These are phyloP conservation scores for Fraxinus paxiana DNA, from an alignment of 305 asterid genomes.

Conservation along the genomic window DNA sequence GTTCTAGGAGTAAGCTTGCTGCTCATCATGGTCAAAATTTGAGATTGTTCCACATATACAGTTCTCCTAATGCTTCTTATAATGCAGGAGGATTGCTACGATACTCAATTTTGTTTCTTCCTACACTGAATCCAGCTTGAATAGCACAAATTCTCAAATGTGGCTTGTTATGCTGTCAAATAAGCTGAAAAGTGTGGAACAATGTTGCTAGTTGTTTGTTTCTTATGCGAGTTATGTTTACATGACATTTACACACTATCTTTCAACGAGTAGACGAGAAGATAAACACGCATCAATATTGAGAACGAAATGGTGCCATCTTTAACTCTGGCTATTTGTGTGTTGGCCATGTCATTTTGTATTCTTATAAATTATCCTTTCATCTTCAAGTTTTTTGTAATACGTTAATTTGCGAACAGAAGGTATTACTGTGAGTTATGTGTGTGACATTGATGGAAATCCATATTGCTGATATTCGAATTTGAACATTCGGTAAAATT, in stretches of 20 bases:
- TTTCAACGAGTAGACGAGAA: not conserved
- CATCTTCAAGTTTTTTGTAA: not conserved
- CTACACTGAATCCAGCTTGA: not conserved
- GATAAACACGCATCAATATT: not conserved
- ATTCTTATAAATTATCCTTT: not conserved
- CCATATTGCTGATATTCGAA: no score
- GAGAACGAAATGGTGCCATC: not conserved
- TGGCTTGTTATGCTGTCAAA: not conserved
- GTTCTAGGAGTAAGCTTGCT: conserved; percentile 29
- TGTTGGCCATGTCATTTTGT: conserved; percentile 1
- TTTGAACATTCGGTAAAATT: not conserved
- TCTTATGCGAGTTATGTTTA: conserved; percentile 7
- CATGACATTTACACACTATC: not conserved
- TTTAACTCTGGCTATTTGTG: conserved; percentile 14
- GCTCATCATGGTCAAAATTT: not conserved
- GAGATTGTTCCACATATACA: not conserved
- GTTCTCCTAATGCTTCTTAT: not conserved
- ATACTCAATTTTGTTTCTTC: conserved; percentile 6
- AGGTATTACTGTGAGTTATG: not conserved
- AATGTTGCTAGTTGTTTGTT: not conserved
- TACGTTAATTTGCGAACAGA: not conserved
- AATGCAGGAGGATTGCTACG: conserved; percentile 29
- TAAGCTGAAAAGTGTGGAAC: conserved; percentile 13
- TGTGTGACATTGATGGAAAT: not conserved
- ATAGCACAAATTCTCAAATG: not conserved